Conservation (phyloP, 2,329 filamentous ascomycete genomes). For the Trichoderma sp. region DNA sequence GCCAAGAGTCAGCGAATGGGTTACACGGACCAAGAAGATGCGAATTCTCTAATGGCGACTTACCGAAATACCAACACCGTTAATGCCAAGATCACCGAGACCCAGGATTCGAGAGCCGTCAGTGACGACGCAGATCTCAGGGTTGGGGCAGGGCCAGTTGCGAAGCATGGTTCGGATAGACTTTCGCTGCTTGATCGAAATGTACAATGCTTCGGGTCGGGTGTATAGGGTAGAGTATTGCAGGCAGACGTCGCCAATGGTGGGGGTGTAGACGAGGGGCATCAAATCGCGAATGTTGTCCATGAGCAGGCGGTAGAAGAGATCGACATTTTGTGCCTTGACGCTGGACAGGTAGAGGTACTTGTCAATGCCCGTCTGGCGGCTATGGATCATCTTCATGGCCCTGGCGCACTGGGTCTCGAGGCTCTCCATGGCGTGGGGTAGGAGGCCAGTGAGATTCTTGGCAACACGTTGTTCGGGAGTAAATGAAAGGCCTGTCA, state of each 20-base stretch:
- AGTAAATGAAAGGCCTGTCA: constrained; percentile 59
- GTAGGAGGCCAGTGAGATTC: constrained; percentile 64
- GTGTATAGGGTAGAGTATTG: constrained; percentile 96
- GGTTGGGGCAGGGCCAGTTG: constrained; percentile 88
- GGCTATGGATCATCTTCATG: constrained; percentile 70
- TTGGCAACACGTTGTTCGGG: constrained; percentile 61
- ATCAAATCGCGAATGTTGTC: constrained; percentile 75
- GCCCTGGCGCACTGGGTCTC: constrained; percentile 62
- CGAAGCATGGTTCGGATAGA: constrained; percentile 82
- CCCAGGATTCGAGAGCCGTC: constrained; percentile 92
- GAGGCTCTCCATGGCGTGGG: constrained; percentile 60
- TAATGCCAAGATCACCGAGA: constrained; percentile 91
- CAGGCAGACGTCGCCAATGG: constrained; percentile 92
- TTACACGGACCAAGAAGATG: background rate
- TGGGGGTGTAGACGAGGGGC: constrained; percentile 82
- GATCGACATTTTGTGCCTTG: constrained; percentile 72
- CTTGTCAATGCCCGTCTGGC: constrained; percentile 71
- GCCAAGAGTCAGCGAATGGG: background rate
- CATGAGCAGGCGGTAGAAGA: constrained; percentile 80
- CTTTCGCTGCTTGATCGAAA: constrained; percentile 91
- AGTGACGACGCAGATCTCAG: constrained; percentile 95
- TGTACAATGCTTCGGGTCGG: constrained; percentile 90
- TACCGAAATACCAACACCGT: constrained; percentile 95
- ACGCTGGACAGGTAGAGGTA: constrained; percentile 77
- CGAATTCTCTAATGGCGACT: constrained; percentile 33